These are phyloP conservation scores for Xerocomus potaroensis DNA, from an alignment of 768 basidiomycete species.

Conservation along the genomic window DNA sequence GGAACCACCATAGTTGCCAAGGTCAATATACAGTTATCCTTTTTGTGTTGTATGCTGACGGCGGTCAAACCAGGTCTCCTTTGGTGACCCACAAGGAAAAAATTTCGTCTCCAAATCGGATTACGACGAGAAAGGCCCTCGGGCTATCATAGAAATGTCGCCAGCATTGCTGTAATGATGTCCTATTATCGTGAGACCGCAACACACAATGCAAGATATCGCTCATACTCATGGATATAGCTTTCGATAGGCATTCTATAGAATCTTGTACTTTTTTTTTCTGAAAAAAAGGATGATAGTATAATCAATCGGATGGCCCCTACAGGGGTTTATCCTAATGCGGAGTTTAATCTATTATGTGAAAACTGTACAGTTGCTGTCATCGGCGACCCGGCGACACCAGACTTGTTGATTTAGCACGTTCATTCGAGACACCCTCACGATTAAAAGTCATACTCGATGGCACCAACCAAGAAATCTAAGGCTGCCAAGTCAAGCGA, in stretches of 20 bases:
- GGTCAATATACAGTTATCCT: slow-evolving; percentile 36
- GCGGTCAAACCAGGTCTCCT: slow-evolving; percentile 51
- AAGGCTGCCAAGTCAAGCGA: slow-evolving; percentile 92
- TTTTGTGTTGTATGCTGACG: slow-evolving; percentile 1
- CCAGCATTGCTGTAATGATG: slow-evolving; percentile 68
- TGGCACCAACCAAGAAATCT: slow-evolving; percentile 95
- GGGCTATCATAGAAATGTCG: slow-evolving; percentile 71
- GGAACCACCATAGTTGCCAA: slow-evolving; percentile 85
- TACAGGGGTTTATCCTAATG: slow-evolving; percentile 5
- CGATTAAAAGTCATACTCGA: slow-evolving; percentile 36
- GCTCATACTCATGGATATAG: no score
- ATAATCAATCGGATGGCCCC: no score
- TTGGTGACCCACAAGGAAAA: slow-evolving; percentile 61
- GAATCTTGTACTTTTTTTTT: no score
- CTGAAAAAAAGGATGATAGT: no score
- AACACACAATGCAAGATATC: no score
- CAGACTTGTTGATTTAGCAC: slow-evolving; percentile 11
- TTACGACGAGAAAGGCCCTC: slow-evolving; percentile 69
- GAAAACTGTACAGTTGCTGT: slow-evolving; percentile 32
- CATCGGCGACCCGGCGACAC: slow-evolving; percentile 10
- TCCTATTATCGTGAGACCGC: no score
- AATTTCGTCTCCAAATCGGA: slow-evolving; percentile 79
- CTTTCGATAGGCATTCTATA: no score
- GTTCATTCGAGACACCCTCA: slow-evolving; percentile 10
- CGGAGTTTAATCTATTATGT: slow-evolving; percentile 21